phyloP scores from a whole-genome alignment of 345 rosid genomes.

The Salix purpurea region DNA sequence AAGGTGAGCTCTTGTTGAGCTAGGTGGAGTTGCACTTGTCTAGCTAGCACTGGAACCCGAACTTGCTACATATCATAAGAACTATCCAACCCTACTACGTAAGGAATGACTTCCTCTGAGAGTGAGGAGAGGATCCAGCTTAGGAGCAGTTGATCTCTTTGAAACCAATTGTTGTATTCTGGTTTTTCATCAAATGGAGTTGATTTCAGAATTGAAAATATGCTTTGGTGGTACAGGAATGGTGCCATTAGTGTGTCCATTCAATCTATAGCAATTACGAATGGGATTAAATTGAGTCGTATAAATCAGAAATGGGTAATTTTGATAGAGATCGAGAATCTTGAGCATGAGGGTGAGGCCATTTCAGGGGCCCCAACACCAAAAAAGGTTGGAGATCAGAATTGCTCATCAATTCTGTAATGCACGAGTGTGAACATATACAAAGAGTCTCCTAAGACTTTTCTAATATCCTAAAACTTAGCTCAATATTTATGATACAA shows the following conservation, averaged over 20 bases:
- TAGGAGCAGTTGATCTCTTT: neutral
- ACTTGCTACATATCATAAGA: neutral
- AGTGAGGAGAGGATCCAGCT: neutral
- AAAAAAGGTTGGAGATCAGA: too few relatives aligned
- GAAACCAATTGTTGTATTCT: neutral
- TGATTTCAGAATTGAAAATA: neutral
- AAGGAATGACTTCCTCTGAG: neutral
- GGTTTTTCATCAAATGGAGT: neutral
- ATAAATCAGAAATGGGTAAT: neutral
- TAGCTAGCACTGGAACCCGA: neutral
- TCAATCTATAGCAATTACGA: neutral
- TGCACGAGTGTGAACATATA: too few relatives aligned
- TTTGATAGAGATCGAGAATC: too few relatives aligned
- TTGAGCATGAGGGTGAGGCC: too few relatives aligned
- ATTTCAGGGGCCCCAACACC: too few relatives aligned
- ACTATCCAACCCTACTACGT: neutral
- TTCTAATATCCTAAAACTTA: too few relatives aligned
- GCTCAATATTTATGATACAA: too few relatives aligned
- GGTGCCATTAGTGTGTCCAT: neutral
- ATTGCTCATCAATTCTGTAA: too few relatives aligned
- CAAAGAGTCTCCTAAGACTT: too few relatives aligned
- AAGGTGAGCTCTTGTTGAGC: neutral
- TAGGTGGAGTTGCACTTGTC: neutral
- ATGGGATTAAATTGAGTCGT: neutral
- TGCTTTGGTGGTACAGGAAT: neutral